Percentiles rank a stretch among this genome's conserved stretches.
These are phyloP conservation scores for Antitrichia curtipendula DNA, from an alignment of 225 moss, liverwort and hornwort species.

Conservation along the genomic window DNA sequence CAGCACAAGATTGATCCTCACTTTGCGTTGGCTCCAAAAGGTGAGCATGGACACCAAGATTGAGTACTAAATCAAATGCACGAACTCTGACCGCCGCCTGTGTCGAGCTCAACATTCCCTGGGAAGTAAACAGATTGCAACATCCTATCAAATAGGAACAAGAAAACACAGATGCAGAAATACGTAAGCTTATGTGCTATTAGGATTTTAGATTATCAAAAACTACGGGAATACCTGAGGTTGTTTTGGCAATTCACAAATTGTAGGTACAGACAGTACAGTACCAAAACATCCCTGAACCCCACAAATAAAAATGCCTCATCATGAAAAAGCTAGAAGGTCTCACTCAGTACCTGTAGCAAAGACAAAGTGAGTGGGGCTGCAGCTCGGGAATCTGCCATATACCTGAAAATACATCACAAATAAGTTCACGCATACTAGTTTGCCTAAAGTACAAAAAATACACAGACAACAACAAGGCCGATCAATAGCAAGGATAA, in stretches of 20 bases:
- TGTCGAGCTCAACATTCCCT: conserved; percentile 84
- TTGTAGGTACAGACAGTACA: background rate
- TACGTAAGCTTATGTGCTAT: background rate
- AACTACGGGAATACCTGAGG: background rate
- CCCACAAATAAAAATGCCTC: background rate
- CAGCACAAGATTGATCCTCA: conserved; percentile 71
- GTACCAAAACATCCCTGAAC: background rate
- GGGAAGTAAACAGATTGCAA: conserved; percentile 2
- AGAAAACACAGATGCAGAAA: background rate
- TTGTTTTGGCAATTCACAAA: background rate
- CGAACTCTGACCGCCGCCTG: conserved; percentile 79
- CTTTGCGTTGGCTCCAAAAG: conserved; percentile 95
- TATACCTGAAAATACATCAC: conserved; percentile 54
- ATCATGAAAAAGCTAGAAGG: background rate
- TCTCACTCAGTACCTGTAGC: conserved; percentile 49
- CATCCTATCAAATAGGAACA: background rate
- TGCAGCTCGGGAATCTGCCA: conserved; percentile 82
- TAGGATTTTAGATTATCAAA: background rate
- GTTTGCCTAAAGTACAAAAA: background rate
- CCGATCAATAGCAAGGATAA: background rate
- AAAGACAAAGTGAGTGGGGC: conserved; percentile 87
- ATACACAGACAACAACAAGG: background rate
- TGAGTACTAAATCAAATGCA: conserved; percentile 89
- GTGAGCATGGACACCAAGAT: conserved; percentile 97
- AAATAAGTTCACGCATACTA: background rate